phyloP scores from a whole-genome alignment of 192 early-diverging fungal species.

The Umbelopsis sp. region DNA sequence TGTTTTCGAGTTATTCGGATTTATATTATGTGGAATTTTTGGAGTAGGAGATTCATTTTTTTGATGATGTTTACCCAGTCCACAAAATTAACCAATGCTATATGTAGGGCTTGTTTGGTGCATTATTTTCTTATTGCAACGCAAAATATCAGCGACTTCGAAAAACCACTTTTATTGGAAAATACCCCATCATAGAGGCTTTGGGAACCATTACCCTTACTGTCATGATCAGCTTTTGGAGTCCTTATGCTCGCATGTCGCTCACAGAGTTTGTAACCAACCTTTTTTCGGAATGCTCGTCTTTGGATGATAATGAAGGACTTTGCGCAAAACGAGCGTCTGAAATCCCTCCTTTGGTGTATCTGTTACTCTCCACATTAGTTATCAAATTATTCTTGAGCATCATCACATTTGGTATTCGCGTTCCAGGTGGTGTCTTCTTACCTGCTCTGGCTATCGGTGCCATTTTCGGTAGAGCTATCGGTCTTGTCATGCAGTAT shows the following conservation, averaged over 20 bases:
- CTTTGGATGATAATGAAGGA: slow-evolving; percentile 51
- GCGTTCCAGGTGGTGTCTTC: slow-evolving; percentile 89
- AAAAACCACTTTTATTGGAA: slow-evolving; percentile 69
- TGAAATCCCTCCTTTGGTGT: slow-evolving; percentile 46
- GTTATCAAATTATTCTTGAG: slow-evolving; percentile 66
- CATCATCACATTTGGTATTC: slow-evolving; percentile 69
- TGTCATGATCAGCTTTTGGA: slow-evolving; percentile 73
- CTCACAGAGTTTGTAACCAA: slow-evolving; percentile 83
- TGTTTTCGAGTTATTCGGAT: slow-evolving; percentile 89
- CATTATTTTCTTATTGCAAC: slow-evolving; percentile 77
- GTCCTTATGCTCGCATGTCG: slow-evolving; percentile 78
- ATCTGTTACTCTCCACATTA: slow-evolving; percentile 62
- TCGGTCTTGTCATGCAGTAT: slow-evolving; percentile 82
- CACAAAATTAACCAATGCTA: not conserved
- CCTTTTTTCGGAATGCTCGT: slow-evolving; percentile 88
- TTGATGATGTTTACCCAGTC: not conserved
- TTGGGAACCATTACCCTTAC: slow-evolving; percentile 71
- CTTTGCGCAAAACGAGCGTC: slow-evolving; percentile 51
- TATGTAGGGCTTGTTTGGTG: slow-evolving; percentile 81
- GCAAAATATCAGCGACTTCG: slow-evolving; percentile 69
- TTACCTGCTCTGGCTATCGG: slow-evolving; percentile 96
- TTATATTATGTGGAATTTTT: slow-evolving; percentile 79
- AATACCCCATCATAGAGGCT: slow-evolving; percentile 78
- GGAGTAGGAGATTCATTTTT: slow-evolving; percentile 54
- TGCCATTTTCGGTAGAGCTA: slow-evolving; percentile 85